Conservation (phyloP, 1,139 yeast species). For the Diutina scorzettiae region DNA sequence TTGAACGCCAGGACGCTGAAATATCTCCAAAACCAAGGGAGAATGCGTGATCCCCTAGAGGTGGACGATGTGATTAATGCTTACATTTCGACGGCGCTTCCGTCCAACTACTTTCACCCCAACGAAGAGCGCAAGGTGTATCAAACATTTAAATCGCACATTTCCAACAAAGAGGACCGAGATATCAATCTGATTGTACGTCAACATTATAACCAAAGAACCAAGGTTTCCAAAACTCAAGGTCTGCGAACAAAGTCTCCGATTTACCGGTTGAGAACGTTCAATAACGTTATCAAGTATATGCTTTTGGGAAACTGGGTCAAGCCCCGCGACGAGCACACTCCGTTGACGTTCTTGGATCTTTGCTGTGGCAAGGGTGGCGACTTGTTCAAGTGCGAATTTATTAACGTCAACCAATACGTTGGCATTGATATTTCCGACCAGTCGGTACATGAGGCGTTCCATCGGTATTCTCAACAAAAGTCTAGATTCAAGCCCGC, state of each 20-base stretch:
- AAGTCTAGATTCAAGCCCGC: conserved; percentile 23
- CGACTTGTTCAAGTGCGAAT: conserved; percentile 81
- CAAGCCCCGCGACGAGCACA: conserved; percentile 31
- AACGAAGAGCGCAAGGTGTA: conserved; percentile 1
- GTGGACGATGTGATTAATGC: neutral
- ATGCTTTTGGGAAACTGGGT: conserved; percentile 68
- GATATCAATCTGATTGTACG: conserved; percentile 55
- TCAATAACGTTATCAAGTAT: conserved; percentile 85
- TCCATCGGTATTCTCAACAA: conserved; percentile 47
- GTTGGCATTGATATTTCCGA: conserved; percentile 91
- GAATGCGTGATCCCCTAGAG: neutral
- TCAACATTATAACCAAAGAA: conserved; percentile 76
- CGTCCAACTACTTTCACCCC: neutral
- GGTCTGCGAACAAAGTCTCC: conserved; percentile 64
- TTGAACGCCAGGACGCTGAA: neutral
- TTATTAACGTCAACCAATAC: conserved; percentile 59
- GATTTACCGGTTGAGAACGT: conserved; percentile 73
- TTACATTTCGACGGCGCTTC: neutral
- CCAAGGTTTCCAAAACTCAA: conserved; percentile 52
- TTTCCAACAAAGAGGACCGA: conserved; percentile 9
- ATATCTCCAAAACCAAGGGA: neutral
- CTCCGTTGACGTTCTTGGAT: conserved; percentile 44
- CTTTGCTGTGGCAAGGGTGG: conserved; percentile 98
- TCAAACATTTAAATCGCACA: conserved; percentile 3
- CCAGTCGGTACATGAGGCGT: conserved; percentile 77